Conservation (phyloP, 1,284 basidiomycete genomes). For the Tilletia setariae region DNA sequence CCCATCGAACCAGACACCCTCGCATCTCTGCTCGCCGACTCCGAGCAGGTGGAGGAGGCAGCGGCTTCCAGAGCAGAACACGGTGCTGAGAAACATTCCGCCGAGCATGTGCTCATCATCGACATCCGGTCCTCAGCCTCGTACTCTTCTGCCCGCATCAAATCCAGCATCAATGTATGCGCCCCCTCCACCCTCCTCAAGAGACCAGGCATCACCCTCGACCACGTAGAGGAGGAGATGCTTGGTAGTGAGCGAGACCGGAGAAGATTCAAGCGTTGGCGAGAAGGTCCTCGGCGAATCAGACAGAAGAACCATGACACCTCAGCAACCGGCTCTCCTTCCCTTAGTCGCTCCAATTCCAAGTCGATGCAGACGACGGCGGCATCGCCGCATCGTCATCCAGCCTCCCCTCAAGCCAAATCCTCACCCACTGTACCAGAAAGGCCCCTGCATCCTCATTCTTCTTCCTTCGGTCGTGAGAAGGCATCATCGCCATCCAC, state of each 20-base stretch:
- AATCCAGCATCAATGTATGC: slow-evolving; percentile 74
- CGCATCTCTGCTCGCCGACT: not conserved
- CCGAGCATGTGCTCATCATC: slow-evolving; percentile 61
- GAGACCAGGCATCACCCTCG: slow-evolving; percentile 46
- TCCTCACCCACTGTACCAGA: not conserved
- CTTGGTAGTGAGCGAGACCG: slow-evolving; percentile 33
- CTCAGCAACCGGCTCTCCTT: not conserved
- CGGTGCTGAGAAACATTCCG: not conserved
- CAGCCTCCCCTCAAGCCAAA: too few relatives aligned
- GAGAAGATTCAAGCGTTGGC: slow-evolving; percentile 37
- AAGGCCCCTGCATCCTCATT: not conserved
- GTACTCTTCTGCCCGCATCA: slow-evolving; percentile 35
- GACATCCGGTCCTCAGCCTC: slow-evolving; percentile 75
- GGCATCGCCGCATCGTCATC: not conserved
- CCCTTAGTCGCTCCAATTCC: slow-evolving; percentile 10
- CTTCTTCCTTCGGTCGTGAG: not conserved
- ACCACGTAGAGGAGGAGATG: slow-evolving; percentile 49
- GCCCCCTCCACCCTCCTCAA: slow-evolving; percentile 85
- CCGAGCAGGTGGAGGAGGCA: not conserved
- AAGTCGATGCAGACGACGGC: not conserved
- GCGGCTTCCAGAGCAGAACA: not conserved
- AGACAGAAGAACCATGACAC: not conserved
- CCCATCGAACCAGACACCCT: not conserved
- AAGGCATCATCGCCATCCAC: not conserved
- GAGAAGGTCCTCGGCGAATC: slow-evolving; percentile 25